These are phyloP conservation scores for Oropetium thomaeum DNA, from an alignment of 176 grass and related monocot species.

Conservation along the genomic window DNA sequence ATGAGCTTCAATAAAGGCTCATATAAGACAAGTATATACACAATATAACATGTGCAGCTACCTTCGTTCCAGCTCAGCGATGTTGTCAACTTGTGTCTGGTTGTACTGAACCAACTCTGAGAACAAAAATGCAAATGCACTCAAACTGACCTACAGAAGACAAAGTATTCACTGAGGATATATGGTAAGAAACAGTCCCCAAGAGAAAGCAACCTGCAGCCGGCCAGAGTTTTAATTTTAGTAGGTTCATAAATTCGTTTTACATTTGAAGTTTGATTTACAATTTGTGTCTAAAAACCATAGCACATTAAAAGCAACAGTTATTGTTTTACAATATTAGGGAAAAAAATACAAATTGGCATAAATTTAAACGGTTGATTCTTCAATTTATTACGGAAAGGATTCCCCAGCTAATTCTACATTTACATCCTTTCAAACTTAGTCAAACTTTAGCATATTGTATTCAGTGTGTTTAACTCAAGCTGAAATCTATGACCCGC, in stretches of 20 bases:
- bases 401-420: background rate
- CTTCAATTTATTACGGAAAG: no score
- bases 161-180: constrained; percentile 25
- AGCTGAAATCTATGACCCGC: background rate
- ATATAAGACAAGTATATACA: constrained; percentile 4
- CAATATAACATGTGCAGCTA: constrained; percentile 16
- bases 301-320: background rate
- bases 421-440: background rate
- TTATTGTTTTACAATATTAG: no score
- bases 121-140: constrained; percentile 97
- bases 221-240: no score
- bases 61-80: constrained; percentile 94
- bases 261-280: background rate
- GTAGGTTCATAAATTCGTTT: background rate
- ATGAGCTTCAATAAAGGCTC: background rate
- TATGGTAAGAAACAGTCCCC: background rate
- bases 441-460: background rate
- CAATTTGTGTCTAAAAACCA: background rate
- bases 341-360: no score
- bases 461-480: background rate
- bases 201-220: background rate
- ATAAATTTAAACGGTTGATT: no score
- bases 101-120: constrained; percentile 97
- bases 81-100: constrained; percentile 98
- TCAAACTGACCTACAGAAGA: constrained; percentile 80